Evolutionary conservation across 2,329 filamentous ascomycete genomes (phyloP), one percentile per base, ranked within the genome.

Genomic region (Chrysoporthe cubensis): DNA sequence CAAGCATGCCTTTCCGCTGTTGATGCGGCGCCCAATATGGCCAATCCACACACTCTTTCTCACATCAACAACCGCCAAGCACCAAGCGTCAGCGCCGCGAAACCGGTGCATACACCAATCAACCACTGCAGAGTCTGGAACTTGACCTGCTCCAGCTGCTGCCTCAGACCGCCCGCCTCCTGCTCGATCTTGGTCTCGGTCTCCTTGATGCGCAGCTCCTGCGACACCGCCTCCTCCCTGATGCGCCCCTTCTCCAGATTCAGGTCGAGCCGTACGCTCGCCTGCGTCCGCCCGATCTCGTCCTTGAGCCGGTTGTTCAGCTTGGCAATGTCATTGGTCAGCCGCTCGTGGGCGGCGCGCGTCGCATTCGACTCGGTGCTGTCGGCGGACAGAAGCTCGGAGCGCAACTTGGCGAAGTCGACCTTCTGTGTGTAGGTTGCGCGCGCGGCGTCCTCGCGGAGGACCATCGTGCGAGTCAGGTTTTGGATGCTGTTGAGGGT

Each of bases 141-240:
- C 85, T 99, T 99, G 79, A 99, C 96, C 73, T 93, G 92, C 82
- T 99, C 96, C 60, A 99, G 85, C 81, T 96, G 91, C 83, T 98
- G 96, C 72, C 93, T 85, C 76, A 99, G 79, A 43, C 91, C 91
- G 52, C 95, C 95, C 65, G 96, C 94, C 83, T 98, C 96, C 81
- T 98, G 95, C 83, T 99, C 96, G 75, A 99, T 98, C 80, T 96
- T 90, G 67, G 94, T 97, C 83, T 99, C 96, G 14, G 96, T 98
- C 86, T 99, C 96, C 83, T 97, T 97, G 75, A 99, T 93, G 83
- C 97, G 96, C 80, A 99, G 88, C 80, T 99, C 96, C 82, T 98
- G 96, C 67, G 92, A 91, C 72, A 97, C 96, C 21, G 94, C 94
- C 83, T 99, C 96, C 81, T 99, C 96, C 70, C 96, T 85, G 73